Conservation (phyloP, 768 basidiomycete species). For the Phylloporus scabripes region DNA sequence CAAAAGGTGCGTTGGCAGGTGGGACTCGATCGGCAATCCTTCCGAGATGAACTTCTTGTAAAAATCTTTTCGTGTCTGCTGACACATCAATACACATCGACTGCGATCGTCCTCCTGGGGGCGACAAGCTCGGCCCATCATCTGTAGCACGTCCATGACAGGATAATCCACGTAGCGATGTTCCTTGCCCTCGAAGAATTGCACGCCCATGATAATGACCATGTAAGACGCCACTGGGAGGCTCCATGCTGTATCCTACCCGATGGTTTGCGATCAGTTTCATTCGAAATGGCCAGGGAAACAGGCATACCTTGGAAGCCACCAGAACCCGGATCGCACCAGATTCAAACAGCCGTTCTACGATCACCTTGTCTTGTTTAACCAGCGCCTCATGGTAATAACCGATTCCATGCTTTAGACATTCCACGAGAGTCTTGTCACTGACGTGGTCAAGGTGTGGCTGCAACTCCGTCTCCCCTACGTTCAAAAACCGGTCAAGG, state of each 20-base stretch:
- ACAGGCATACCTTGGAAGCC: slow-evolving; percentile 72
- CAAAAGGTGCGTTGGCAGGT: slow-evolving; percentile 80
- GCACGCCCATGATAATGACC: slow-evolving; percentile 99
- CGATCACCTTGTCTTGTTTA: slow-evolving; percentile 90
- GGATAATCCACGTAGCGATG: slow-evolving; percentile 98
- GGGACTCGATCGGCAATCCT: slow-evolving; percentile 96
- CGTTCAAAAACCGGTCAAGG: slow-evolving; percentile 82
- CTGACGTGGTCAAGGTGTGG: slow-evolving; percentile 83
- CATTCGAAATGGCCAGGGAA: not conserved
- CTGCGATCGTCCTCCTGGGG: slow-evolving; percentile 84
- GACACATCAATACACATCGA: slow-evolving; percentile 95
- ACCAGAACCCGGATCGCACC: slow-evolving; percentile 94
- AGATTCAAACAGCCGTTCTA: slow-evolving; percentile 86
- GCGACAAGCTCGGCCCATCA: slow-evolving; percentile 98
- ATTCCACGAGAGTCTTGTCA: slow-evolving; percentile 72
- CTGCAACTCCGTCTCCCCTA: slow-evolving; percentile 74
- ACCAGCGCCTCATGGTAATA: slow-evolving; percentile 93
- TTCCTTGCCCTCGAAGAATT: slow-evolving; percentile 93
- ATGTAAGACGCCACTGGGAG: slow-evolving; percentile 92
- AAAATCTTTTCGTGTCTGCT: slow-evolving; percentile 96
- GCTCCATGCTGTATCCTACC: slow-evolving; percentile 92
- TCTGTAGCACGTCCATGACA: slow-evolving; percentile 96
- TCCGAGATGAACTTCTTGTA: slow-evolving; percentile 98
- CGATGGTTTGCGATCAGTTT: not conserved
- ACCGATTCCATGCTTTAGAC: slow-evolving; percentile 84